phyloP scores from a whole-genome alignment of 2,329 filamentous ascomycete genomes.

The Ophiostoma sp. region DNA sequence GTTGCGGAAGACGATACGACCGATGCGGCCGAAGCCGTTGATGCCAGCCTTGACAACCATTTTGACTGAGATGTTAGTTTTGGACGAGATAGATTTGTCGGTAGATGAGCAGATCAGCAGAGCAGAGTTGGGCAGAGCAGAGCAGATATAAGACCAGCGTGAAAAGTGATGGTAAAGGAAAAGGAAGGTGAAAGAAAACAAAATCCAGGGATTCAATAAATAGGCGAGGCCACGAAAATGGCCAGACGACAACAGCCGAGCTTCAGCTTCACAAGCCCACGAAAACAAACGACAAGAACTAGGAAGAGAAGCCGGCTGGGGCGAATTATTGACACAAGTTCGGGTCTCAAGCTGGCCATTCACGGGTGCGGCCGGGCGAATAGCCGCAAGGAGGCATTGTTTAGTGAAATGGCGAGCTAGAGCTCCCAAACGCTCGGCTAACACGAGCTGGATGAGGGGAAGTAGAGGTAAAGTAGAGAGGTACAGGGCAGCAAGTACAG shows the following conservation, averaged over 20 bases:
- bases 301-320: neutral
- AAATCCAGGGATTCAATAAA: neutral
- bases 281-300: slow-evolving; percentile 9
- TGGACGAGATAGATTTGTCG: neutral
- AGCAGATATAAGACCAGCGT: neutral
- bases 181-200: neutral
- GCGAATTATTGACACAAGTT: slow-evolving; percentile 4
- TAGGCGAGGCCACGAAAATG: neutral
- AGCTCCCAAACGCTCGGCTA: slow-evolving; percentile 12
- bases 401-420: slow-evolving; percentile 1
- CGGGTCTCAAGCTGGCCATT: slow-evolving; percentile 9
- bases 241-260: neutral
- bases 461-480: neutral
- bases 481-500: neutral
- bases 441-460: slow-evolving; percentile 16
- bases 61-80: slow-evolving; percentile 34
- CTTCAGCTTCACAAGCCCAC: neutral
- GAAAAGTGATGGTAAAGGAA: slow-evolving; percentile 14
- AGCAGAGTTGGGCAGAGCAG: neutral
- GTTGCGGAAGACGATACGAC: slow-evolving; percentile 98
- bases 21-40: slow-evolving; percentile 99
- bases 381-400: neutral
- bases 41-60: slow-evolving; percentile 76
- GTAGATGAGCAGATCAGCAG: slow-evolving; percentile 2
- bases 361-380: slow-evolving; percentile 16